A percentile compares a stretch with the other conserved stretches of the same genome.
Conservation (phyloP, 306 rosid species). For the Calophaca sinica region DNA sequence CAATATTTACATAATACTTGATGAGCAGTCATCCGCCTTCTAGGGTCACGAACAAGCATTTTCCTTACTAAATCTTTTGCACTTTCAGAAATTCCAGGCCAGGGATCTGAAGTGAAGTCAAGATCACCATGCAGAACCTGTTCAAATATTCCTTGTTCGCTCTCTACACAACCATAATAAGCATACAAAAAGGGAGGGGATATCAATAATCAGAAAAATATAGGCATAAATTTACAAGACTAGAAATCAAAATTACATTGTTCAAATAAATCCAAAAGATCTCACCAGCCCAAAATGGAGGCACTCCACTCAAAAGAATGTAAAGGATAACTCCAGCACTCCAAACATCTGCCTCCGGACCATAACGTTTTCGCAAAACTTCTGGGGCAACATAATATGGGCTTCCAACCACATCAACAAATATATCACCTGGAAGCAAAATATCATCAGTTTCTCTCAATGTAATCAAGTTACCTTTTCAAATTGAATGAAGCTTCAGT, state of each 20-base stretch:
- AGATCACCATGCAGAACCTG: slow-evolving; percentile 93
- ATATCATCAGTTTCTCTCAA: slow-evolving; percentile 32
- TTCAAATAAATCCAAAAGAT: slow-evolving; percentile 29
- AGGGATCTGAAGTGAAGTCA: slow-evolving; percentile 89
- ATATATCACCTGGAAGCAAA: slow-evolving; percentile 75
- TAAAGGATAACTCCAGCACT: slow-evolving; percentile 97
- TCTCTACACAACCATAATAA: slow-evolving; percentile 56
- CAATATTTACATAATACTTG: slow-evolving; percentile 87
- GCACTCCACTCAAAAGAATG: slow-evolving; percentile 97
- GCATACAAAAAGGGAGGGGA: slow-evolving; percentile 12
- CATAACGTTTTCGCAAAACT: slow-evolving; percentile 86
- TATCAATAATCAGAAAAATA: slow-evolving; percentile 24
- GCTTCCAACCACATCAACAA: slow-evolving; percentile 93
- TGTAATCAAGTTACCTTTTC: slow-evolving; percentile 38
- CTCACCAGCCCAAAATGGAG: slow-evolving; percentile 99
- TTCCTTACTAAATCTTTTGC: slow-evolving; percentile 94
- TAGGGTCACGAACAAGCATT: slow-evolving; percentile 96
- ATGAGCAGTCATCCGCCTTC: slow-evolving; percentile 78
- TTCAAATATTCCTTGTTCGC: slow-evolving; percentile 90
- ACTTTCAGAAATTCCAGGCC: slow-evolving; percentile 95
- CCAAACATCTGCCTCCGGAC: slow-evolving; percentile 99
- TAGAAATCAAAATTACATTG: slow-evolving; percentile 2
- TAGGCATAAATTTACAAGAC: background rate
- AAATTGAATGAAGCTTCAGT: slow-evolving; percentile 38
- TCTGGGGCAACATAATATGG: slow-evolving; percentile 99